phyloP scores from a whole-genome alignment of 176 grass and related monocot genomes.

The Pharus latifolius region DNA sequence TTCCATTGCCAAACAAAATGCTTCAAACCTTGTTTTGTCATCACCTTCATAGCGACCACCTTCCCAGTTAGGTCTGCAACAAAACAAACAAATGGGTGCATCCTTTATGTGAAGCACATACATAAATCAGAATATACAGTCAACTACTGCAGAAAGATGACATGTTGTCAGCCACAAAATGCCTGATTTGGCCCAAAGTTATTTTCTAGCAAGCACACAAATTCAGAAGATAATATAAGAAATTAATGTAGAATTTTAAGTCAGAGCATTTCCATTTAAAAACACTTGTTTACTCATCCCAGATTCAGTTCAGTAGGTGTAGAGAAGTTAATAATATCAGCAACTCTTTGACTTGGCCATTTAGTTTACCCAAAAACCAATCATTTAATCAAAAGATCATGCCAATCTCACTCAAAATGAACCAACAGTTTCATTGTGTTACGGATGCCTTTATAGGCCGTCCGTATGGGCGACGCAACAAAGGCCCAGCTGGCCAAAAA shows the following conservation, averaged over 20 bases:
- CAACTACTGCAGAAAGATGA: not conserved
- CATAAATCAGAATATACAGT: conserved; percentile 1
- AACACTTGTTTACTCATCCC: not conserved
- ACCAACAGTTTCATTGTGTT: not conserved
- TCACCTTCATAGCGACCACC: conserved; percentile 92
- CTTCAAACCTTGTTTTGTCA: conserved; percentile 56
- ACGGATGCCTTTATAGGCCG: too few relatives aligned
- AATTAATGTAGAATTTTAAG: not conserved
- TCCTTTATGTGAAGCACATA: conserved; percentile 1
- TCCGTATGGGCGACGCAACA: too few relatives aligned
- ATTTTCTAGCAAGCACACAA: not conserved
- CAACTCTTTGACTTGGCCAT: not conserved
- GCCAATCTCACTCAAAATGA: not conserved
- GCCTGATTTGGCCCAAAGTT: not conserved
- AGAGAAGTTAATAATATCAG: not conserved
- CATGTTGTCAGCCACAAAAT: not conserved
- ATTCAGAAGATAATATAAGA: conserved; percentile 1
- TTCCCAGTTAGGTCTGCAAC: conserved; percentile 85
- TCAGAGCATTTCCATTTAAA: not conserved
- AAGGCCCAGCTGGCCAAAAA: too few relatives aligned
- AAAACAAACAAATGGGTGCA: conserved; percentile 10
- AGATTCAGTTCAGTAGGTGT: not conserved
- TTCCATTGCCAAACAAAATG: conserved; percentile 73
- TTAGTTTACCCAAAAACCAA: not conserved
- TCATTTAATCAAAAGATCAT: not conserved